Conservation (phyloP, 2,329 filamentous ascomycete species). For the Cytospora schulzeri region DNA sequence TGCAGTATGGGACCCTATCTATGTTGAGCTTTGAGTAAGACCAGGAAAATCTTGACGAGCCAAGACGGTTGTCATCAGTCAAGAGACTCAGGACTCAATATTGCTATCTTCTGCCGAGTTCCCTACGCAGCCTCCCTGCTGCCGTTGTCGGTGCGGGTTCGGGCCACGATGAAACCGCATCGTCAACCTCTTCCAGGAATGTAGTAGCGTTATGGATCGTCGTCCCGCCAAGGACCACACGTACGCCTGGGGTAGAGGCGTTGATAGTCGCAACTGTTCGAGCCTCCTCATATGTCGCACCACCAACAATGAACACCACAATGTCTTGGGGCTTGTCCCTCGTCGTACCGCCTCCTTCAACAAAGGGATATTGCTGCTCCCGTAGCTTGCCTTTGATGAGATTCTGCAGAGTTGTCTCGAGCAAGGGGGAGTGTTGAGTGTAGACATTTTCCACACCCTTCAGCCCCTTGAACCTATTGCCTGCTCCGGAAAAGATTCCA, state of each 20-base stretch:
- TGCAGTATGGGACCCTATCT: too few species aligned
- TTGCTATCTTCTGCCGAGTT: constrained; percentile 34
- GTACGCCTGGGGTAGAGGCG: constrained; percentile 82
- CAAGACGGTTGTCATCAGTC: background rate
- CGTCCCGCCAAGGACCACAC: constrained; percentile 88
- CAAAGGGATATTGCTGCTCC: constrained; percentile 88
- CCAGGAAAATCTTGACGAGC: background rate
- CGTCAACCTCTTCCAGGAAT: constrained; percentile 90
- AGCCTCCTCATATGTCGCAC: constrained; percentile 93
- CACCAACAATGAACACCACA: constrained; percentile 90
- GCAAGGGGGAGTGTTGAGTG: constrained; percentile 88
- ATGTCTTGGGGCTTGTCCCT: constrained; percentile 97
- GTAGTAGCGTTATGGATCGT: constrained; percentile 83
- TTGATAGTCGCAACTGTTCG: constrained; percentile 96
- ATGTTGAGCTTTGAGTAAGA: background rate
- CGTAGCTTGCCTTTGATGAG: constrained; percentile 88
- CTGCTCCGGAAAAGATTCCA: constrained; percentile 86
- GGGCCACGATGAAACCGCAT: constrained; percentile 85
- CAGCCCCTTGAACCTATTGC: constrained; percentile 87
- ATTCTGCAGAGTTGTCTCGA: constrained; percentile 87
- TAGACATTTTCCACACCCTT: constrained; percentile 99
- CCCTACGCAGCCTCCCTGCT: constrained; percentile 37
- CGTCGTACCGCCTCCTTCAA: constrained; percentile 84
- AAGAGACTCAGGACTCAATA: background rate
- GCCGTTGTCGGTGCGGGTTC: constrained; percentile 52